phyloP scores from a whole-genome alignment of 345 rosid genomes.

The Citrus medica region DNA sequence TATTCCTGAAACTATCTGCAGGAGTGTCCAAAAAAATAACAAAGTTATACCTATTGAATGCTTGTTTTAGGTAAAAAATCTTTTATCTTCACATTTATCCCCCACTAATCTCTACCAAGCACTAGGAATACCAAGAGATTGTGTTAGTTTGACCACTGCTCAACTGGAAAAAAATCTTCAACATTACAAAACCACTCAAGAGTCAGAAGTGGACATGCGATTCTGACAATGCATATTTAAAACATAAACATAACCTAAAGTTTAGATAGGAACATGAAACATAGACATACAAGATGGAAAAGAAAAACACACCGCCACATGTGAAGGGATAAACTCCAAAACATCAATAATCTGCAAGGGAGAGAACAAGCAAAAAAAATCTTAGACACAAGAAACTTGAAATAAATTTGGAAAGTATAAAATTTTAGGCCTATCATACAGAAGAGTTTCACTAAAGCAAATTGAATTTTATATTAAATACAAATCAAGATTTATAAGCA shows the following conservation, averaged over 20 bases:
- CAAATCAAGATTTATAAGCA: neutral
- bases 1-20: neutral
- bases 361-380: slow-evolving; percentile 9
- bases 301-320: slow-evolving; percentile 67
- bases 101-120: neutral
- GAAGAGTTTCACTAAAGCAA: neutral
- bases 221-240: neutral
- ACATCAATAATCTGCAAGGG: slow-evolving; percentile 81
- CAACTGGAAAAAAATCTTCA: neutral
- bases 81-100: neutral
- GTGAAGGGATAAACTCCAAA: slow-evolving; percentile 81
- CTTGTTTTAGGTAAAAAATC: neutral
- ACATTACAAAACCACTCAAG: too few relatives aligned
- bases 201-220: neutral
- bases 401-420: neutral
- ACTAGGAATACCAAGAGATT: neutral
- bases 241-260: slow-evolving; percentile 1
- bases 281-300: neutral
- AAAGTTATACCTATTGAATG: neutral
- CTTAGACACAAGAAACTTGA: slow-evolving; percentile 12
- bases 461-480: neutral
- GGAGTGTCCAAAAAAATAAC: neutral
- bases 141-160: neutral
- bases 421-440: neutral
- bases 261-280: neutral